These are phyloP conservation scores for Aspergillus diversus DNA, from an alignment of 495 filamentous ascomycete genomes.

Conservation along the genomic window DNA sequence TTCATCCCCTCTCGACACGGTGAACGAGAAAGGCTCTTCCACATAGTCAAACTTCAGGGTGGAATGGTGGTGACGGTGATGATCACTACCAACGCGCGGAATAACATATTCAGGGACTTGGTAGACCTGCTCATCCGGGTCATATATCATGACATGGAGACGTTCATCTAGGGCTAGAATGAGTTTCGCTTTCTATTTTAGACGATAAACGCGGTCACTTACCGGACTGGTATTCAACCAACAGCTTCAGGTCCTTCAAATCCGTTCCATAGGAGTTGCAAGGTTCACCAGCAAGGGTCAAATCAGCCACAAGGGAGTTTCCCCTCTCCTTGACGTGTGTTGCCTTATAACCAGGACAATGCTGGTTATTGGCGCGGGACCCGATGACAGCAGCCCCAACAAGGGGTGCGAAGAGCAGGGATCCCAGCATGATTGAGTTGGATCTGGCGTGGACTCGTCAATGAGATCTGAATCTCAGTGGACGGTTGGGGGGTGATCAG, in stretches of 20 bases:
- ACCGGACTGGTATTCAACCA: constrained; percentile 79
- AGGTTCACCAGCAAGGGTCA: constrained; percentile 65
- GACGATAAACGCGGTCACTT: constrained; percentile 28
- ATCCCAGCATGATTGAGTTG: constrained; percentile 33
- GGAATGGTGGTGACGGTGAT: constrained; percentile 30
- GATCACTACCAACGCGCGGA: constrained; percentile 54
- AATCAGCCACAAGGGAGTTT: constrained; percentile 54
- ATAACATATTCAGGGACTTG: constrained; percentile 77
- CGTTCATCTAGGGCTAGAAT: constrained; percentile 59
- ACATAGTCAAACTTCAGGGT: constrained; percentile 66
- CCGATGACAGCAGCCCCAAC: constrained; percentile 38
- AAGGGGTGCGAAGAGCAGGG: constrained; percentile 36
- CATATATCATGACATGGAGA: constrained; percentile 82
- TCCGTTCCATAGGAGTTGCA: constrained; percentile 78
- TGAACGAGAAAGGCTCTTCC: constrained; percentile 75
- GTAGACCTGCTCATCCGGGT: constrained; percentile 72
- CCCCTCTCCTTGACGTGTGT: constrained; percentile 59
- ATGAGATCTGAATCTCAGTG: neutral
- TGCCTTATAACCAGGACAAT: constrained; percentile 75
- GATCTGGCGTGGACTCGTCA: neutral
- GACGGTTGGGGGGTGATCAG: constrained; percentile 1
- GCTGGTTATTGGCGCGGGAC: constrained; percentile 21
- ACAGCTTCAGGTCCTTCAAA: constrained; percentile 63
- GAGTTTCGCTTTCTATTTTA: neutral
- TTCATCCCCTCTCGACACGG: constrained; percentile 64